Evolutionary conservation across 345 rosid genomes (phyloP).

Genomic region (Eucalyptus globulus): DNA sequence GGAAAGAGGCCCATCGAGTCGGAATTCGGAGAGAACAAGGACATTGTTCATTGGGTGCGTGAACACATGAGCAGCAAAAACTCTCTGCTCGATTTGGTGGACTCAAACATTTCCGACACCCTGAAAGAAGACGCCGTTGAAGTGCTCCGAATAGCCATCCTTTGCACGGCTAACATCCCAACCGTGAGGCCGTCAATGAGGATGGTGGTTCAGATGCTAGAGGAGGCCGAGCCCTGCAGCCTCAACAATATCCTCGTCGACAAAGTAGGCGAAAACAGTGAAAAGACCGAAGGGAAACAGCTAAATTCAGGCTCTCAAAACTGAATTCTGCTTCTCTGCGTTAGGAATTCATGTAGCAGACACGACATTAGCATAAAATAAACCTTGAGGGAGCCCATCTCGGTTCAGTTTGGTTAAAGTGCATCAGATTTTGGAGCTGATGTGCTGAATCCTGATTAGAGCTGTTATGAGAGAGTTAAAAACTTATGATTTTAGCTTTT

Average conservation of each 20-base stretch:
- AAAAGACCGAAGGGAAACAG: neutral
- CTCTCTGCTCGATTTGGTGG: slow-evolving; percentile 26
- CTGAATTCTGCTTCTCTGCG: neutral
- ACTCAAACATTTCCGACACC: slow-evolving; percentile 22
- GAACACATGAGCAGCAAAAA: slow-evolving; percentile 22
- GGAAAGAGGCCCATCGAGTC: slow-evolving; percentile 61
- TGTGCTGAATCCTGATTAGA: neutral
- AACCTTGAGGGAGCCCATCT: neutral
- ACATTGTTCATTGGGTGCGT: slow-evolving; percentile 57
- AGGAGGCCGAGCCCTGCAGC: slow-evolving; percentile 38
- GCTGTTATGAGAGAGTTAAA: neutral
- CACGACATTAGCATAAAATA: neutral
- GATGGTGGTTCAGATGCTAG: slow-evolving; percentile 70
- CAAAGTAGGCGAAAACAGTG: neutral
- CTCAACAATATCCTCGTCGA: slow-evolving; percentile 6
- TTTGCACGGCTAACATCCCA: slow-evolving; percentile 56
- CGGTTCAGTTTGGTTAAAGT: neutral
- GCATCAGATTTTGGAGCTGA: neutral
- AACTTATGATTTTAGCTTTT: neutral
- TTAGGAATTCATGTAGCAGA: neutral
- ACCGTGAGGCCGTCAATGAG: slow-evolving; percentile 63
- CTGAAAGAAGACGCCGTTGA: slow-evolving; percentile 40
- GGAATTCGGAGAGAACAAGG: slow-evolving; percentile 57
- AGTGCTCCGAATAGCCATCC: slow-evolving; percentile 47
- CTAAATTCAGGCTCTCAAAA: neutral